Conservation (phyloP, 1,284 basidiomycete genomes). For the Inonotus obliquus region DNA sequence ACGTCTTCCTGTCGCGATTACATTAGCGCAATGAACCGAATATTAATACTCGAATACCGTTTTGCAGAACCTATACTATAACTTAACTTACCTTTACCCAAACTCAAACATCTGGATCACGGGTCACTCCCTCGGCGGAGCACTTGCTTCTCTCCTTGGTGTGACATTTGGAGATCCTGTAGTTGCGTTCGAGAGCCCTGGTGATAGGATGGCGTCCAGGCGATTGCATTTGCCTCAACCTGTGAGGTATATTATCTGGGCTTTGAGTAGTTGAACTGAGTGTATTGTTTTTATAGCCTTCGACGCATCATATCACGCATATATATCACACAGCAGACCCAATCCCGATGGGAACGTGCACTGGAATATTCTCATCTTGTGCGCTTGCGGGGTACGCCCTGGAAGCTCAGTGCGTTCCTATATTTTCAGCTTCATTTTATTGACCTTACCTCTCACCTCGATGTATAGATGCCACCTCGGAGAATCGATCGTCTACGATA, state of each 20-base stretch:
- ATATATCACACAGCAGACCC: slow-evolving; percentile 87
- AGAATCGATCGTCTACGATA: slow-evolving; percentile 84
- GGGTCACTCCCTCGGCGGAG: slow-evolving; percentile 67
- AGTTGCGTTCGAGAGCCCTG: slow-evolving; percentile 89
- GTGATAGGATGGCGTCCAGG: slow-evolving; percentile 80
- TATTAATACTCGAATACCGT: not conserved
- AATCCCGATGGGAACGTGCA: slow-evolving; percentile 81
- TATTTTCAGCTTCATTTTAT: slow-evolving; percentile 5
- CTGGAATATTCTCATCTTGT: slow-evolving; percentile 69
- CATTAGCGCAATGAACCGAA: not conserved
- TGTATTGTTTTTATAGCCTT: slow-evolving; percentile 42
- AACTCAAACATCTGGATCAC: slow-evolving; percentile 89
- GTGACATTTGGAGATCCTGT: slow-evolving; percentile 90
- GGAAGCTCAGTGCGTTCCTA: slow-evolving; percentile 55
- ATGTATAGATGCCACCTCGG: slow-evolving; percentile 73
- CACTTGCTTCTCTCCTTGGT: slow-evolving; percentile 78
- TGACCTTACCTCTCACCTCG: slow-evolving; percentile 18
- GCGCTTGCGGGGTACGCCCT: slow-evolving; percentile 73
- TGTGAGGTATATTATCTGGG: slow-evolving; percentile 36
- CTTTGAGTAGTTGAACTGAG: not conserved
- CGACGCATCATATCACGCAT: slow-evolving; percentile 72
- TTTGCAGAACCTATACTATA: slow-evolving; percentile 85
- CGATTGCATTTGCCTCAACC: slow-evolving; percentile 87
- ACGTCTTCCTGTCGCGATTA: slow-evolving; percentile 26
- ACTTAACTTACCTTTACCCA: slow-evolving; percentile 92